Base-by-base conservation (phyloP, 306 rosid genomes). In the Corylus avellana region DNA sequence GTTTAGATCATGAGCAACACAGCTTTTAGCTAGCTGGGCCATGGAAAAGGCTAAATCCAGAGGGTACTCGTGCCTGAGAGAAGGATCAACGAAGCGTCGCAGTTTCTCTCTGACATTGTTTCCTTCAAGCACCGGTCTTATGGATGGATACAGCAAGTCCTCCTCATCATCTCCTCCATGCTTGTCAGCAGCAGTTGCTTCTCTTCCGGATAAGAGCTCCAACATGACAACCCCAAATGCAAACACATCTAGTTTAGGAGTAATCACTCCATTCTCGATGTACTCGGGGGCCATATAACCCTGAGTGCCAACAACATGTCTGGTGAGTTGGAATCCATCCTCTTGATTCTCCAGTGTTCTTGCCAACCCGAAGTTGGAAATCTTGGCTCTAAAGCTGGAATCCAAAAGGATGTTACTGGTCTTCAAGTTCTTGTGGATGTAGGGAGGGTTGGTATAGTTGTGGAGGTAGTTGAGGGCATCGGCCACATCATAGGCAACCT, bases 251-350 rank as follows among this genome's bases (percentile, higher is more conserved):
- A 92, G 75, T 58, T 92, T 92, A 1, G 97, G 86, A 18, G 92
- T 89, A 64, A 90, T 86, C 71, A 92, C 78, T 42, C 97, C 93
- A 18, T 85, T 86, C 71, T 92, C 90, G 5, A 89, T 83, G 55
- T 90, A 92, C 80, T 92, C 97, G 1, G 97, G 92, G 32, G 97
- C 62, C 93, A 92, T 90, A 59, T 92, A 92, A 53, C 97, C 97
- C 32, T 82, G 89, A n/a, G 97, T 90, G 0, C 97, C 97, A 20
- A 92, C 82, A 5, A 90, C 97, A 73, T 92, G 97, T 75, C 95
- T 87, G 4, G 95, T 92, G 72, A 86, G 48, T 62, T 89, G 93
- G 72, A 90, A 76, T 42, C 82, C 86, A 42, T 73, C 86, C 3
- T 75, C 83, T 25, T 75, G 29, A 73, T 77, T 72, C 22, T 75